Base-by-base conservation (phyloP, 2,329 filamentous ascomycete genomes). In the Aspergillus sp. region DNA sequence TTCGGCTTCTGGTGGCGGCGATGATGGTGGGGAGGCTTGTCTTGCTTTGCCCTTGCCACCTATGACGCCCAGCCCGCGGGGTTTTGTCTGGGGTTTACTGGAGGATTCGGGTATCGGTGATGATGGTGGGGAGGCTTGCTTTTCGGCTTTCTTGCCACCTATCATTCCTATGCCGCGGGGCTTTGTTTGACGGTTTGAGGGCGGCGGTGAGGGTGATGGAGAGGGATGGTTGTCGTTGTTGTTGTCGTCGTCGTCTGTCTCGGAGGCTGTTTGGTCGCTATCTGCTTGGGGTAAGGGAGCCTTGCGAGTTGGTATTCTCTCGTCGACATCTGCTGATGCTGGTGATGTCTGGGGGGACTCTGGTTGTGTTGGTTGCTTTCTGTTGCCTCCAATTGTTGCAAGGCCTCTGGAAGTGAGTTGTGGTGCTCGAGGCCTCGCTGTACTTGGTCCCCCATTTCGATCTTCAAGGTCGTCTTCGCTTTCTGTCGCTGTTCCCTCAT, bases 11-110 rank as follows among this genome's bases (percentile, higher is more conserved):
- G 41, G n/a, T 21, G 41, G n/a, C 13, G n/a, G 13, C 15, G 47
- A 8, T 21, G 49, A 42, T 32, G 52, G 50, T 27, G 32, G 49
- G 17, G 36, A 53, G 21, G 19, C 30, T 32, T 51, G 41, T 2
- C 19, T 44, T 23, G 19, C 41, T 21, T 44, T 41, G 6, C 57
- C 21, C 42, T 69, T 73, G 27, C 71, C 68, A 7, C 77, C 75
- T 57, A 78, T 76, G 38, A 74, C 67, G 3, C 77, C 77, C 3
- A 79, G 64, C 50, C 71, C 75, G 13, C 58, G 67, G 8, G 54
- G 54, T 49, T 67, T 66, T 5, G 62, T 38, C 25, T 68, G 62
- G 8, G 60, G 59, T 48, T 65, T 44, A 23, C 19, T 44, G 19
- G 41, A 63, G 49, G 62, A 58, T 59, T 59, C 64, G 58, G 66